A percentile compares a stretch with the other conserved stretches of the same genome.
These are phyloP conservation scores for Butyriboletus loyo DNA, from an alignment of 768 basidiomycete genomes.

Conservation along the genomic window DNA sequence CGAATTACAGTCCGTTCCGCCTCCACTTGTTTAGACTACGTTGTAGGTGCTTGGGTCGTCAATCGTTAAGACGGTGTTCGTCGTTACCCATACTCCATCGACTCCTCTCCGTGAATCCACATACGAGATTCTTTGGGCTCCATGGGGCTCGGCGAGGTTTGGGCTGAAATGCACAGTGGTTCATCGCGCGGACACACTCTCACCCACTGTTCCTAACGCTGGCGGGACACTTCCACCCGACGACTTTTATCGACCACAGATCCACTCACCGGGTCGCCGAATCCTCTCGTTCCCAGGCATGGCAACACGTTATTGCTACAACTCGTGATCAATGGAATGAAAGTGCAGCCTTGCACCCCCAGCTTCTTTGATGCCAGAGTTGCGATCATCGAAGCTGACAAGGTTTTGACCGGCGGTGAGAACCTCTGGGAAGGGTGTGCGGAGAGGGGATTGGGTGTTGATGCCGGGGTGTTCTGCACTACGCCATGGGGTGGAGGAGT, in stretches of 20 bases:
- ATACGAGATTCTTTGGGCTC: constrained; percentile 90
- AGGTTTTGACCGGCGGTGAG: constrained; percentile 84
- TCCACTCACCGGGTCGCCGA: constrained; percentile 25
- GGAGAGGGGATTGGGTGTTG: constrained; percentile 71
- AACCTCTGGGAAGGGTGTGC: constrained; percentile 91
- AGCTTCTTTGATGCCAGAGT: constrained; percentile 87
- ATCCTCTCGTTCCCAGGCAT: constrained; percentile 77
- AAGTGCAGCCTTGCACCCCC: constrained; percentile 90
- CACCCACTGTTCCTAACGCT: constrained; percentile 69
- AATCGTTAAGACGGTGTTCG: constrained; percentile 75
- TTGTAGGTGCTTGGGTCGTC: constrained; percentile 96
- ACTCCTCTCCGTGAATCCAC: constrained; percentile 82
- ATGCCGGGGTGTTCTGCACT: constrained; percentile 67
- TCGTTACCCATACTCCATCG: constrained; percentile 84
- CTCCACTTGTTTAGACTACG: constrained; percentile 66
- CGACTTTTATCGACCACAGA: constrained; percentile 60
- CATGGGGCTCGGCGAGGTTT: constrained; percentile 92
- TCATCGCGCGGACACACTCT: constrained; percentile 73
- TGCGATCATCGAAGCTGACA: constrained; percentile 84
- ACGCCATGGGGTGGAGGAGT: constrained; percentile 92
- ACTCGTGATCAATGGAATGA: constrained; percentile 90
- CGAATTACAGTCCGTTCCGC: constrained; percentile 83
- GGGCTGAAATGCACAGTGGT: constrained; percentile 79
- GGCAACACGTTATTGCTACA: constrained; percentile 86
- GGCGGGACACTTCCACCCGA: constrained; percentile 65